These are phyloP conservation scores for Knoxia roxburghii DNA, from an alignment of 257 asterid genomes.

Conservation along the genomic window DNA sequence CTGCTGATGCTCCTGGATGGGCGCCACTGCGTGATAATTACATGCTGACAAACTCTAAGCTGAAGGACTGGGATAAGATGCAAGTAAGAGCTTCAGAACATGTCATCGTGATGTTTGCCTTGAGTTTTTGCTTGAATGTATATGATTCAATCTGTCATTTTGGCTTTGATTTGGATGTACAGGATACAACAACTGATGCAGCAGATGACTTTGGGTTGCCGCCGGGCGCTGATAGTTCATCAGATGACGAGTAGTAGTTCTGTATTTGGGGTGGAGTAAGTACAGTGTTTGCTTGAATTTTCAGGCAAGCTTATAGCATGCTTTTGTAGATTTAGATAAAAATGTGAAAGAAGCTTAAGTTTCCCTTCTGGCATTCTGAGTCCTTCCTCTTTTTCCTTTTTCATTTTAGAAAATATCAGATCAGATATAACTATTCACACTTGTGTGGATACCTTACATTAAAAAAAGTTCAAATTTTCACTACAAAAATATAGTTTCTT, in stretches of 20 bases:
- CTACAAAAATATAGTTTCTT: too few species aligned
- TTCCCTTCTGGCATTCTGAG: too few species aligned
- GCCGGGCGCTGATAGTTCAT: conserved; percentile 46
- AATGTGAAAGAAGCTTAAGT: too few species aligned
- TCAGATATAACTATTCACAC: too few species aligned
- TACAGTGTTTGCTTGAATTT: neutral
- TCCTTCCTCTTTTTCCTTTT: too few species aligned
- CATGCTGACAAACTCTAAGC: conserved; percentile 80
- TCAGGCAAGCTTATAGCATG: neutral
- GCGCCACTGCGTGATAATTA: conserved; percentile 86
- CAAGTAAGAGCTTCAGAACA: conserved; percentile 32
- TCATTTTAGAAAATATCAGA: too few species aligned
- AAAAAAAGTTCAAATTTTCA: too few species aligned
- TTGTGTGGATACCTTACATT: too few species aligned
- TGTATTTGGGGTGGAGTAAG: neutral
- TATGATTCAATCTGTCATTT: too few species aligned
- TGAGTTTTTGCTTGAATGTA: too few species aligned
- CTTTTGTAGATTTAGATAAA: neutral
- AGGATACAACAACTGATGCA: conserved; percentile 39
- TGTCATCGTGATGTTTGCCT: neutral
- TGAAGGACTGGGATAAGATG: conserved; percentile 94
- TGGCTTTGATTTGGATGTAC: conserved; percentile 12
- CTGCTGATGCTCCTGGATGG: conserved; percentile 68
- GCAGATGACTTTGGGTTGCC: conserved; percentile 43
- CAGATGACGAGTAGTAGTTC: conserved; percentile 50